Percentiles rank a stretch among this genome's conserved stretches.
phyloP scores from a whole-genome alignment of 176 grass and related monocot species.

The Ensete glaucum region DNA sequence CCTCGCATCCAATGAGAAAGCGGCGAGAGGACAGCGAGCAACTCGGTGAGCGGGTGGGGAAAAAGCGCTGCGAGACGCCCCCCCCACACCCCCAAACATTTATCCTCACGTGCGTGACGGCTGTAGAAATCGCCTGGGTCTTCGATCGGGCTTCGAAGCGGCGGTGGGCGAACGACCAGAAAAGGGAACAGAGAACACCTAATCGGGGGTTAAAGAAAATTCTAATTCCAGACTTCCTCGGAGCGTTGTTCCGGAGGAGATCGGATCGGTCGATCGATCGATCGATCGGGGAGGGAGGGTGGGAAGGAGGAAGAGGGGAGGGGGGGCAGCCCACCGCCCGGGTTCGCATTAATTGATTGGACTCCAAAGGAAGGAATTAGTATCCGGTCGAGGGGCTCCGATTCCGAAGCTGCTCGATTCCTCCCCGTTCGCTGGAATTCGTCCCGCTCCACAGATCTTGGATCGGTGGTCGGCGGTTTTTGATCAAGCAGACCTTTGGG shows the following conservation, averaged over 20 bases:
- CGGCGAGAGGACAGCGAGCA: too few relatives aligned
- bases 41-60: neutral
- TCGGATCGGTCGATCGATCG: neutral
- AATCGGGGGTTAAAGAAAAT: constrained; percentile 5
- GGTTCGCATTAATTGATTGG: neutral
- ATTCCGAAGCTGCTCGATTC: neutral
- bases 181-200: neutral
- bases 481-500: neutral
- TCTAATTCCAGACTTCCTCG: neutral
- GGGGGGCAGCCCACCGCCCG: neutral
- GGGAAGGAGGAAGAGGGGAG: neutral
- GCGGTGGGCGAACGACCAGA: neutral
- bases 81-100: too few relatives aligned
- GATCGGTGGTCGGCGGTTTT: neutral
- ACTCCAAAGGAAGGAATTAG: neutral
- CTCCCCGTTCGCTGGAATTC: too few relatives aligned
- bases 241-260: neutral
- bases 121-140: neutral
- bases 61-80: neutral
- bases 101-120: neutral
- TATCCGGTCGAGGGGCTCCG: neutral
- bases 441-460: neutral
- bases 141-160: neutral
- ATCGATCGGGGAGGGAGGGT: neutral
- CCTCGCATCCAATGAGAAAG: too few relatives aligned